A percentile compares a stretch with the other conserved stretches of the same genome.
Evolutionary conservation across 1,284 basidiomycete species (phyloP).

Genomic region (Ustilago hordei): DNA sequence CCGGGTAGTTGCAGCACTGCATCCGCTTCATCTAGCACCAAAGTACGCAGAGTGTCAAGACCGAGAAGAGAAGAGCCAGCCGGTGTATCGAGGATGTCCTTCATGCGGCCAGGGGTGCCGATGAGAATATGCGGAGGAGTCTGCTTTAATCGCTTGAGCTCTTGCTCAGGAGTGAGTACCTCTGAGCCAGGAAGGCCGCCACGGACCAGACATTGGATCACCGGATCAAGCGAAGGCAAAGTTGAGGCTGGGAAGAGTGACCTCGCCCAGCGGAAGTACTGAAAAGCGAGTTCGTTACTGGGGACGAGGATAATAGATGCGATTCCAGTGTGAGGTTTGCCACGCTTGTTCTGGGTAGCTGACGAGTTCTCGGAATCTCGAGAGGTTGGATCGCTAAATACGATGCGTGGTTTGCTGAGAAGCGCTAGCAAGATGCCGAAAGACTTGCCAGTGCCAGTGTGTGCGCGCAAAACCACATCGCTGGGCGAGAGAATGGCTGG

Average conservation of each 20-base stretch:
- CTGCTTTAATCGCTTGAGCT: slow-evolving; percentile 45
- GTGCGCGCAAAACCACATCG: slow-evolving; percentile 65
- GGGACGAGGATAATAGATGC: slow-evolving; percentile 64
- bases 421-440: slow-evolving; percentile 64
- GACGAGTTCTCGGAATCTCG: slow-evolving; percentile 3
- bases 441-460: slow-evolving; percentile 67
- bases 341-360: slow-evolving; percentile 12
- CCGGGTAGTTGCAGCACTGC: slow-evolving; percentile 64
- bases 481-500: slow-evolving; percentile 54
- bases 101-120: slow-evolving; percentile 61
- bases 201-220: slow-evolving; percentile 60
- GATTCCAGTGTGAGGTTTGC: slow-evolving; percentile 51
- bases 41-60: slow-evolving; percentile 56
- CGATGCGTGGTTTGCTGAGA: slow-evolving; percentile 64
- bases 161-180: slow-evolving; percentile 34
- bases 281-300: slow-evolving; percentile 64
- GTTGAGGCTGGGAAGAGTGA: slow-evolving; percentile 47
- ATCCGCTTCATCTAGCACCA: slow-evolving; percentile 67
- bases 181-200: slow-evolving; percentile 35
- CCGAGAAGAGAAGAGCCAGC: slow-evolving; percentile 56
- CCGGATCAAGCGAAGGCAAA: slow-evolving; percentile 51
- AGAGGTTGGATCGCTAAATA: slow-evolving; percentile 37
- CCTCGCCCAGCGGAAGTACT: slow-evolving; percentile 63
- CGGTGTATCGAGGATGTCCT: slow-evolving; percentile 54
- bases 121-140: slow-evolving; percentile 64